Percentiles rank a stretch among this genome's conserved stretches.
Evolutionary conservation across 2,329 filamentous ascomycete genomes (phyloP).

Genomic region (Colletotrichum coccodes): DNA sequence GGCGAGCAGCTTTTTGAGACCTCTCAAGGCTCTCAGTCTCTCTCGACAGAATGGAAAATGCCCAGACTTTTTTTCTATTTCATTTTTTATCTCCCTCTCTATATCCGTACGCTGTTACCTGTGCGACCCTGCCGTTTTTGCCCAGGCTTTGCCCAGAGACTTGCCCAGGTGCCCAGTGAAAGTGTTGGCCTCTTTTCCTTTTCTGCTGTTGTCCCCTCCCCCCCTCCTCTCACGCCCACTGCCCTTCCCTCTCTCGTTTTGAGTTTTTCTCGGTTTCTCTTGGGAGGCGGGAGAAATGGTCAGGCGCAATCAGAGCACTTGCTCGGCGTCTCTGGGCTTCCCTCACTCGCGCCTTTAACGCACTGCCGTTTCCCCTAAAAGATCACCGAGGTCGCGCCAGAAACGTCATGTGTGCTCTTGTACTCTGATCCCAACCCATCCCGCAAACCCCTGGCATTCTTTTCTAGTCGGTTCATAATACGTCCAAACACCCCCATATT

Average conservation of each 20-base stretch:
- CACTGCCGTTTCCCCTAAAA: neutral
- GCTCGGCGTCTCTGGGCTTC: constrained; percentile 28
- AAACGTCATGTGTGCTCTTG: constrained; percentile 11
- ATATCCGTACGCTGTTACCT: neutral
- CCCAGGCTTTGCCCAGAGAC: neutral
- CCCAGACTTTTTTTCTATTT: neutral
- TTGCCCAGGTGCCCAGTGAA: neutral
- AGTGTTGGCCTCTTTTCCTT: neutral
- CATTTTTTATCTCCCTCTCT: neutral
- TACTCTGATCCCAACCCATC: neutral
- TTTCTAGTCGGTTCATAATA: neutral
- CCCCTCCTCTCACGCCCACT: neutral
- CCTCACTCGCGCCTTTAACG: neutral
- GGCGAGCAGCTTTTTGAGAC: constrained; percentile 15
- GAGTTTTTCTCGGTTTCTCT: constrained; percentile 17
- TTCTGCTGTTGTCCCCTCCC: neutral
- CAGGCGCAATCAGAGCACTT: constrained; percentile 17
- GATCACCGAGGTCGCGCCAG: neutral
- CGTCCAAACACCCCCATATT: neutral
- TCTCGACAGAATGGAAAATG: neutral
- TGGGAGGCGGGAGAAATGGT: constrained; percentile 7
- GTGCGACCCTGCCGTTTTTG: neutral
- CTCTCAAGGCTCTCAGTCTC: constrained; percentile 9
- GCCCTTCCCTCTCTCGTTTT: neutral
- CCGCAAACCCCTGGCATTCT: neutral